Base-by-base conservation (phyloP, 495 filamentous ascomycete species). In the Usnea hakonensis region DNA sequence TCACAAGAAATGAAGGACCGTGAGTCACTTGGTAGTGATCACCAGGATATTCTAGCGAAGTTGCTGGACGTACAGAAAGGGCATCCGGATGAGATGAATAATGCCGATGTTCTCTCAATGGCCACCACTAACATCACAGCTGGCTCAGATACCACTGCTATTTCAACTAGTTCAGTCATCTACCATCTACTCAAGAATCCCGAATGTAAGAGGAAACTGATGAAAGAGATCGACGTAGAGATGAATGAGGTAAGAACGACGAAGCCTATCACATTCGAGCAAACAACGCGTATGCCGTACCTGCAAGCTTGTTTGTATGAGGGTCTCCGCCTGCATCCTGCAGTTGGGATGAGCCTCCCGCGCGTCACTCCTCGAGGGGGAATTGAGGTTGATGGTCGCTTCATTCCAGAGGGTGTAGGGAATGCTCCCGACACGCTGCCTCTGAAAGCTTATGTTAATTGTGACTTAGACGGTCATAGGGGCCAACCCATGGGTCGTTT, bases 301-400 rank as follows among this genome's bases (percentile, higher is more conserved):
- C 74, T 89, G 36, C 78, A 82, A 58, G 86, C 85, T 1, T 85
- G 83, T 62, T 77, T 89, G 54, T 86, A 85, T 65, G 87, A 89
- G 72, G 77, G 81, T 11, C 79, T 87, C 69, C 81, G 86, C 44
- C 67, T 86, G 16, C 79, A 85, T 11, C 84, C 87, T 2, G 78
- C 87, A 5, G 80, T 83, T 16, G 80, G 81, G 3, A 65, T 85
- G 6, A 75, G 82, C 58, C 77, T 84, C 26, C 77, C 81, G 17
- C 77, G 84, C 0, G 67, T 79, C 6, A 80, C 74, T 11, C 73
- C 74, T 19, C 48, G 55, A 5, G 65, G 60, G 3, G 75, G 73
- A 11, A 60, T 70, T 2, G 67, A 69, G 14, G 65, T 76, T 23
- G 67, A 62, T 57, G 78, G 77, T 0, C 67, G 74, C 17, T 77